Evolutionary conservation across 1,284 basidiomycete species (phyloP).

Genomic region (Lignosus rhinocerotis): DNA sequence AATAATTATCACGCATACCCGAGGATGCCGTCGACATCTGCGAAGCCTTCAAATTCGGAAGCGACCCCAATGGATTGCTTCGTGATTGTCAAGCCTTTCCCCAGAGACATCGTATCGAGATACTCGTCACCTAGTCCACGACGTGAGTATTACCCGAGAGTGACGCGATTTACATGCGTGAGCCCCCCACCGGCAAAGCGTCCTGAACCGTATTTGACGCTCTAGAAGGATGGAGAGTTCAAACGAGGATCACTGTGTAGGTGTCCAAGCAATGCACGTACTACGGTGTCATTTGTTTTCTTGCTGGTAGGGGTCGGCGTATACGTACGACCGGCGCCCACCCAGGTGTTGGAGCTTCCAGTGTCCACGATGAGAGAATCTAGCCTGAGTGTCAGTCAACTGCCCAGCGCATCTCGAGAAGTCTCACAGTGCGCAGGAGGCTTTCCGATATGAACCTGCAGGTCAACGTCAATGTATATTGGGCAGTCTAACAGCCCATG

Average conservation of each 20-base stretch:
- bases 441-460: constrained; percentile 35
- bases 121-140: constrained; percentile 39
- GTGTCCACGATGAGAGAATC: constrained; percentile 34
- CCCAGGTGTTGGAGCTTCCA: constrained; percentile 63
- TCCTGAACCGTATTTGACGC: not conserved
- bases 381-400: constrained; percentile 6
- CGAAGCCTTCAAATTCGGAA: constrained; percentile 36
- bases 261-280: constrained; percentile 30
- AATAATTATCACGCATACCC: too few relatives aligned
- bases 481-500: too few relatives aligned
- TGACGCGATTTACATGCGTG: not conserved
- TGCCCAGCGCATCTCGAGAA: not conserved
- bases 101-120: constrained; percentile 42
- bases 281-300: constrained; percentile 36
- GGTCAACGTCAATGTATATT: not conserved
- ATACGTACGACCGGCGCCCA: constrained; percentile 53
- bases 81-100: constrained; percentile 31
- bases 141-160: not conserved
- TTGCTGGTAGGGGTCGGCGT: constrained; percentile 47
- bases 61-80: constrained; percentile 63
- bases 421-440: constrained; percentile 37
- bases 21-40: constrained; percentile 53
- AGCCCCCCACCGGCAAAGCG: not conserved
- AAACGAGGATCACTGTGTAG: not conserved
- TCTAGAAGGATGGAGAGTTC: not conserved